Evolutionary conservation across 2,329 filamentous ascomycete species (phyloP), one percentile per base, ranked within the genome.

Genomic region (Amphichorda felina): DNA sequence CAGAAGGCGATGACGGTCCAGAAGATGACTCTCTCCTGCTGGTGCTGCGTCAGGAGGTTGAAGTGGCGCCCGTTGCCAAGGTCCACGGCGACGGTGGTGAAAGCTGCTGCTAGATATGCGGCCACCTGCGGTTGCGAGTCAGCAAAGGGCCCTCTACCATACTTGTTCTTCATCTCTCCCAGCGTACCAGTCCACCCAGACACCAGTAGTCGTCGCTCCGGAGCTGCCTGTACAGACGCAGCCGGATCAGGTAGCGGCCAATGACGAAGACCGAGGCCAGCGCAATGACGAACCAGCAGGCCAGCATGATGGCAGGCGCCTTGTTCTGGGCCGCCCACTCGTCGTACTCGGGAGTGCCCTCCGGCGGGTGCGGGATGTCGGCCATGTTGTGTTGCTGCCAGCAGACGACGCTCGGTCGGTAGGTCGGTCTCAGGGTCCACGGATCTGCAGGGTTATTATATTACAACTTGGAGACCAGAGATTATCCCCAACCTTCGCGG

Each of bases 1-100:
- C 40, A 37, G 38, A 50, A 53, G 18, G 43, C 49, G 3, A 45
- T 40, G 29, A 45, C 45, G 2, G 46, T 53, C 38, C 43, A 54
- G 5, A 43, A 27, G n/a, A 45, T 36, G 13, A 22, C 25, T 5
- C 14, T 33, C 26, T 36, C 28, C 35, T 34, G 21, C 29, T 36
- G 32, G 8, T 43, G 36, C 18, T 37, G n/a, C 5, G 35, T 31
- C 9, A 49, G 39, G 8, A 35, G 17, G 6, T 21, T 26, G 21
- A 42, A 43, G 30, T 48, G 46, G 27, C 42, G 37, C 3, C 46
- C 46, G 19, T 49, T 47, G 8, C 45, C 46, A 19, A 39, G 40
- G 5, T 25, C 26, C 4, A 48, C 44, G 2, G 45, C 40, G 4
- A 44, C 34, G 4, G 44, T 44, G 13, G 40, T 37, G n/a, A 45